These are phyloP conservation scores for Ustilago lituana DNA, from an alignment of 1,284 basidiomycete genomes.

Conservation along the genomic window DNA sequence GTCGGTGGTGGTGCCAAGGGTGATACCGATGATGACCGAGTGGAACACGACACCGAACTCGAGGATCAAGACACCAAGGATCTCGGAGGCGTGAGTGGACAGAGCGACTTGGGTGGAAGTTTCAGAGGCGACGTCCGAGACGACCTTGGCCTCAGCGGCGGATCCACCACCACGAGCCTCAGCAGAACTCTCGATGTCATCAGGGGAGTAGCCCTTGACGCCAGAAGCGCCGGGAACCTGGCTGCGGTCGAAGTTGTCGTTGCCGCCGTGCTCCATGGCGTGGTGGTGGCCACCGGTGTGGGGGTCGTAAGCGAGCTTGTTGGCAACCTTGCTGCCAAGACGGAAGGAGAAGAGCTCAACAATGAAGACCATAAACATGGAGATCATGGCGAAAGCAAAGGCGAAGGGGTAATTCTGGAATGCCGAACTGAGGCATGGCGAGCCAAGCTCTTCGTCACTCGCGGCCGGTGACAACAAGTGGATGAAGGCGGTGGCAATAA, in stretches of 20 bases:
- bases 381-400: constrained; percentile 62
- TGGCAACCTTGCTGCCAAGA: constrained; percentile 48
- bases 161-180: constrained; percentile 1
- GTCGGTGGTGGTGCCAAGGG: constrained; percentile 80
- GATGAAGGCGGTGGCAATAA: constrained; percentile 79
- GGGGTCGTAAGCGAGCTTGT: constrained; percentile 61
- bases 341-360: constrained; percentile 64
- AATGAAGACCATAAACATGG: constrained; percentile 61
- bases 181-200: constrained; percentile 20
- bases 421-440: constrained; percentile 51
- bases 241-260: constrained; percentile 2
- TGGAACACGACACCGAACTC: constrained; percentile 93
- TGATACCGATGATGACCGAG: constrained; percentile 85
- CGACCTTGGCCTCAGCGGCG: constrained; percentile 22
- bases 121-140: constrained; percentile 16
- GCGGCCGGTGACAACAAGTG: constrained; percentile 64
- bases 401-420: constrained; percentile 61
- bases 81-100: constrained; percentile 72
- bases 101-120: constrained; percentile 2
- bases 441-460: constrained; percentile 52
- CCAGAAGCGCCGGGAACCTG: constrained; percentile 6
- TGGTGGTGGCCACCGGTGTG: constrained; percentile 63
- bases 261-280: constrained; percentile 52
- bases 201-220: constrained; percentile 5
- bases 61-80: constrained; percentile 84